Evolutionary conservation across 257 asterid species (phyloP), one percentile per base, ranked within the genome.

Genomic region (Datura wrightii): DNA sequence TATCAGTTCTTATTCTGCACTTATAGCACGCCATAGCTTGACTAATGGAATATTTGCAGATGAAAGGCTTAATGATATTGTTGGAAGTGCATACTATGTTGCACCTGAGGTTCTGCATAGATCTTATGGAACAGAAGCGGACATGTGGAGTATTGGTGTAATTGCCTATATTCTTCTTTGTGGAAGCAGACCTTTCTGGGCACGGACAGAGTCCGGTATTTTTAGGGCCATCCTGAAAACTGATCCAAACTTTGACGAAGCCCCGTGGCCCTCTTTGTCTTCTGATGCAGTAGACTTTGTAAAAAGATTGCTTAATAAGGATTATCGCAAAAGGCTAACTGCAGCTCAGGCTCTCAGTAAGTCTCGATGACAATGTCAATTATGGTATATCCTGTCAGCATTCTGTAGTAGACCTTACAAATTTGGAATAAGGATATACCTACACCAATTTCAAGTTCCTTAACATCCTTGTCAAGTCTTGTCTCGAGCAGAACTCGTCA

Each of bases 81-180:
- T 94, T 62, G 98, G 98, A 87, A 94, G 98, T 85, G 98, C 97
- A 83, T 95, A 93, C 85, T 93, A 93, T 86, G 97, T 93, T 56
- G 95, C 97, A 34, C 97, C 97, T 10, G 97, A 93, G 88, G 97
- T 93, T 84, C 83, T 95, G 86, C 98, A 94, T 84, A 91, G 99
- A 89, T 91, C 99, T 41, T 95, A 95, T 83, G 98, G 99, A 85
- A 92, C 97, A 31, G 98, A 95, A 88, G 98, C 95, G 39, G 99
- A 95, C 88, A 94, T 94, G 97, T 95, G 99, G 99, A 94, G 99
- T 83, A 89, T 95, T 74, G 99, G 99, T 69, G 99, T 95, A 71
- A 94, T 94, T 88, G 95, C 95, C 79, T 95, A 94, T 55, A 94
- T 94, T 89, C 94, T 95, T 89, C 93, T 95, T 15, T 93, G 98